Percentiles rank a stretch among this genome's conserved stretches.
These are phyloP conservation scores for Friedmanniomyces simplex DNA, from an alignment of 495 filamentous ascomycete species.

Conservation along the genomic window DNA sequence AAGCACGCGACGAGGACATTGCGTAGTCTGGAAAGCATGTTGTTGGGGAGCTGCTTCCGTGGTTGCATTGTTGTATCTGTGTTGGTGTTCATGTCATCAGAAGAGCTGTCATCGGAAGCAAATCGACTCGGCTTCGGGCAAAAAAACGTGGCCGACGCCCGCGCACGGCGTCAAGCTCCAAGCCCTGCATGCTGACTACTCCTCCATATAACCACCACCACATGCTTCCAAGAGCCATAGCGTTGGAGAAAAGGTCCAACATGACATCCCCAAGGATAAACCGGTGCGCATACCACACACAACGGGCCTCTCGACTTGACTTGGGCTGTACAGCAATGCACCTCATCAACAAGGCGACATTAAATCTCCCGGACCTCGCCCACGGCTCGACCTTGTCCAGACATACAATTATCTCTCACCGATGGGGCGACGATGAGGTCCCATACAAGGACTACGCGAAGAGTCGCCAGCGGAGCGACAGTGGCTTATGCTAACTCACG, in stretches of 20 bases:
- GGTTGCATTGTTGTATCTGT: neutral
- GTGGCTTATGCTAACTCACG: neutral
- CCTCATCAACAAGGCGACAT: constrained; percentile 3
- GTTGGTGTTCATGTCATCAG: neutral
- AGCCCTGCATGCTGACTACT: neutral
- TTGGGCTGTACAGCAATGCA: constrained; percentile 8
- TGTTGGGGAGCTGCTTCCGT: neutral
- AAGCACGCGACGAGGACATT: constrained; percentile 6
- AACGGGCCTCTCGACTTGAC: too few species aligned
- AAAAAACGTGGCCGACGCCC: too few species aligned
- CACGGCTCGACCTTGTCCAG: neutral
- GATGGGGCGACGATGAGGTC: constrained; percentile 8
- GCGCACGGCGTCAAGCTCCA: neutral
- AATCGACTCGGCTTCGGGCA: too few species aligned
- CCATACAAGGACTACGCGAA: constrained; percentile 5
- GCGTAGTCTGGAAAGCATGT: neutral
- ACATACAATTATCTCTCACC: constrained; percentile 7
- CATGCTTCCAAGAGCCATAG: too few species aligned
- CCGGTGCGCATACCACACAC: neutral
- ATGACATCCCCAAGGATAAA: too few species aligned
- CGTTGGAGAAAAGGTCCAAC: too few species aligned
- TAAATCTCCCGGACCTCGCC: constrained; percentile 5
- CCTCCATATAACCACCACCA: too few species aligned
- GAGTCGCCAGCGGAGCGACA: neutral
- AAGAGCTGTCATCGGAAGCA: neutral